These are phyloP conservation scores for Erigeron canadensis DNA, from an alignment of 129 eudicot genomes.

Conservation along the genomic window DNA sequence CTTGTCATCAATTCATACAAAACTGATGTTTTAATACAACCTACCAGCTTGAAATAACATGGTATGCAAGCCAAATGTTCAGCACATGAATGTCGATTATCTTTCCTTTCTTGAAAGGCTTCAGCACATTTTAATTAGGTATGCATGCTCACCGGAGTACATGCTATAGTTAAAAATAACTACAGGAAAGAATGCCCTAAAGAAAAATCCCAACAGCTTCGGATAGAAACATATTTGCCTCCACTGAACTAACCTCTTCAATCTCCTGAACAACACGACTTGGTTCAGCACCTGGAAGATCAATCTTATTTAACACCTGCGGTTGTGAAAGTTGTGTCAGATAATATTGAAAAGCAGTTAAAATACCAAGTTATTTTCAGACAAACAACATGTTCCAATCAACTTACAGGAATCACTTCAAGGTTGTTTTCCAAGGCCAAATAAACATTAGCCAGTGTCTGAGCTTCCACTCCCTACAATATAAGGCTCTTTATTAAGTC, in stretches of 20 bases:
- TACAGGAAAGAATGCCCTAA: not conserved
- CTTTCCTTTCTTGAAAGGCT: too few relatives aligned
- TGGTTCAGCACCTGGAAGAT: conserved; percentile 99
- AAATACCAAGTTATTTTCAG: not conserved
- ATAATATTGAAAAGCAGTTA: conserved; percentile 3
- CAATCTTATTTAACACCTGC: conserved; percentile 96
- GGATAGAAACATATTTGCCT: conserved; percentile 11
- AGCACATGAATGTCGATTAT: not conserved
- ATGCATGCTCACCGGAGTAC: not conserved
- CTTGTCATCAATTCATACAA: conserved; percentile 6
- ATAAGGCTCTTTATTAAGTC: conserved; percentile 25
- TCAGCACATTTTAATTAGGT: not conserved
- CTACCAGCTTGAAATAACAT: not conserved
- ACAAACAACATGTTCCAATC: conserved; percentile 12
- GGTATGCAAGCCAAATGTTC: conserved; percentile 5
- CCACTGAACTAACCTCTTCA: conserved; percentile 78
- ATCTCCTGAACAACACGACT: conserved; percentile 84
- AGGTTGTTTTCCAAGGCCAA: conserved; percentile 97
- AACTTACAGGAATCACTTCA: conserved; percentile 94
- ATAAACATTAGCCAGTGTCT: conserved; percentile 94
- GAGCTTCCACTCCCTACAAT: conserved; percentile 96
- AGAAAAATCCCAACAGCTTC: conserved; percentile 23
- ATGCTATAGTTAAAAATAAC: conserved; percentile 8
- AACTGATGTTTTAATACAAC: conserved; percentile 4
- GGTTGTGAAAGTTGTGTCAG: conserved; percentile 8